These are phyloP conservation scores for Ascochyta pisi DNA, from an alignment of 2,329 filamentous ascomycete species.

Conservation along the genomic window DNA sequence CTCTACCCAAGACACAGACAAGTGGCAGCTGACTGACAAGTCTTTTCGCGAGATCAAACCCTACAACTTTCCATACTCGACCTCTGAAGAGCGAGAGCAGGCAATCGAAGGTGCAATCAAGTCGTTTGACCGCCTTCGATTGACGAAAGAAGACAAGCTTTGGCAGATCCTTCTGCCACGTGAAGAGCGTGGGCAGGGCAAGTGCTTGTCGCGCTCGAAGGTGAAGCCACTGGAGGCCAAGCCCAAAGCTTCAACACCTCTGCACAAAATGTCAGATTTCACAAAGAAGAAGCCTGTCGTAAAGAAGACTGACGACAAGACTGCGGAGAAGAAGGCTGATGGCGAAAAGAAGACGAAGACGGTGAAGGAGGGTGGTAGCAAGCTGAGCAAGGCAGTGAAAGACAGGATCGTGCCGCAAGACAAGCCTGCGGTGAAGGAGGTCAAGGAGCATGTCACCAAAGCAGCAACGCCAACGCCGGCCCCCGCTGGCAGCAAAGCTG, in stretches of 20 bases:
- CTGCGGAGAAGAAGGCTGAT: conserved; percentile 36
- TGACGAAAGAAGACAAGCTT: conserved; percentile 65
- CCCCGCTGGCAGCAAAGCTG: conserved; percentile 25
- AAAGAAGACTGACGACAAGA: conserved; percentile 54
- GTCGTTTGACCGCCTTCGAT: conserved; percentile 67
- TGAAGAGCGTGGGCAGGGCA: conserved; percentile 68
- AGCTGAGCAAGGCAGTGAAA: conserved; percentile 36
- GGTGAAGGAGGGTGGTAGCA: conserved; percentile 30
- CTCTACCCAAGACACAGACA: conserved; percentile 54
- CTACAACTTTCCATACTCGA: conserved; percentile 66
- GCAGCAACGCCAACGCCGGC: conserved; percentile 18
- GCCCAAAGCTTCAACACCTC: conserved; percentile 42
- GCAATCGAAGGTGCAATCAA: conserved; percentile 69
- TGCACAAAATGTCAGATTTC: conserved; percentile 50
- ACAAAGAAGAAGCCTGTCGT: conserved; percentile 52
- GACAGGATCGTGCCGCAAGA: conserved; percentile 29
- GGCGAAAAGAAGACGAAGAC: conserved; percentile 34
- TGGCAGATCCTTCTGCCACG: conserved; percentile 69
- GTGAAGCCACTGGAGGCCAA: conserved; percentile 52
- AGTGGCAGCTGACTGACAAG: conserved; percentile 61
- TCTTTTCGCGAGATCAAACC: conserved; percentile 67
- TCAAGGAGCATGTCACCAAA: conserved; percentile 33
- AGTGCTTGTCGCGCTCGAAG: conserved; percentile 65
- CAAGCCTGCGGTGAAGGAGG: conserved; percentile 31
- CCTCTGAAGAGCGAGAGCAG: conserved; percentile 61